Percentiles rank a stretch among this genome's conserved stretches.
Conservation (phyloP, 768 basidiomycete genomes). For the Pulveroboletus sp. region DNA sequence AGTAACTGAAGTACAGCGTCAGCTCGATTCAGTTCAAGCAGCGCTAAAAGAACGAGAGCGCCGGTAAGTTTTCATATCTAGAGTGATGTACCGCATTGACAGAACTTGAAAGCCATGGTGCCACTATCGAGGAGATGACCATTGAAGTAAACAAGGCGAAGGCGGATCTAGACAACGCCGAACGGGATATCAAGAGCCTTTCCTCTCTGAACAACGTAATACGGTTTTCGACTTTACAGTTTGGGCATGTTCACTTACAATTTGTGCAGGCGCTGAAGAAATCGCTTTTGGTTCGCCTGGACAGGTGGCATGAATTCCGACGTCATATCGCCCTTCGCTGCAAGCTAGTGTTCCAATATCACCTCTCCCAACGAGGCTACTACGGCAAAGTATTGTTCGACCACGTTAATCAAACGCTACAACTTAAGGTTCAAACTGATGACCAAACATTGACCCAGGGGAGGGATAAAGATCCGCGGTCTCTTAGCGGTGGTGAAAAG, state of each 20-base stretch:
- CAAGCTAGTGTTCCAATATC: slow-evolving; percentile 77
- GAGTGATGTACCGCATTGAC: slow-evolving; percentile 1
- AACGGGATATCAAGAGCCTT: slow-evolving; percentile 63
- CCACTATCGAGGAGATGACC: slow-evolving; percentile 74
- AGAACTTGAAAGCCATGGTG: slow-evolving; percentile 56
- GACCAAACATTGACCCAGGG: slow-evolving; percentile 67
- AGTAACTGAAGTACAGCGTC: slow-evolving; percentile 52
- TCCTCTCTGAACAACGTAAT: slow-evolving; percentile 61
- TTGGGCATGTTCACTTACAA: slow-evolving; percentile 6
- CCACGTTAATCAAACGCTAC: slow-evolving; percentile 61
- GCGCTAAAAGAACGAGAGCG: slow-evolving; percentile 68
- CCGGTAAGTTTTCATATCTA: slow-evolving; percentile 38
- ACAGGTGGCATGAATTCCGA: slow-evolving; percentile 85
- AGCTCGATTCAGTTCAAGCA: slow-evolving; percentile 59
- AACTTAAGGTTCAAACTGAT: slow-evolving; percentile 81
- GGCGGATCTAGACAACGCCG: slow-evolving; percentile 55
- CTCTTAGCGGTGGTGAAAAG: slow-evolving; percentile 92
- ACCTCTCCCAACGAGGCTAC: slow-evolving; percentile 85
- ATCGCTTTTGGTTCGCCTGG: slow-evolving; percentile 63
- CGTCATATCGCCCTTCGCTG: slow-evolving; percentile 85
- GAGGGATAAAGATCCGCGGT: slow-evolving; percentile 80
- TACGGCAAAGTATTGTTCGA: slow-evolving; percentile 88
- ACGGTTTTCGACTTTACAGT: background rate
- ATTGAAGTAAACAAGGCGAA: slow-evolving; percentile 65
- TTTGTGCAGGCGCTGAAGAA: slow-evolving; percentile 56